A percentile compares a stretch with the other conserved stretches of the same genome.
phyloP scores from a whole-genome alignment of 495 filamentous ascomycete species.

The Lophium mytilinum region DNA sequence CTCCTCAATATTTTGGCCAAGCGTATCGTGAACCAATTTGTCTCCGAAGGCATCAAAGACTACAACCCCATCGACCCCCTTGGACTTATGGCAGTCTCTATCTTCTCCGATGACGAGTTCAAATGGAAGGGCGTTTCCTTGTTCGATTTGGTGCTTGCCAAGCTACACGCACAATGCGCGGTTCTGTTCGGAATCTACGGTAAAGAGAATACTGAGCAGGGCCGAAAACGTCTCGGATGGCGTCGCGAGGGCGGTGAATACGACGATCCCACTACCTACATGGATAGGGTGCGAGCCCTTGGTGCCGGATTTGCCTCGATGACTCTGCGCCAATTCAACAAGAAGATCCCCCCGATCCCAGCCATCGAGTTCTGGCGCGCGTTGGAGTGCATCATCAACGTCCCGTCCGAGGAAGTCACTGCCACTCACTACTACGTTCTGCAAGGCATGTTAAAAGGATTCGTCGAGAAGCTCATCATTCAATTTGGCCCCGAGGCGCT shows the following conservation, averaged over 20 bases:
- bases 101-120: conserved; percentile 62
- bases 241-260: conserved; percentile 47
- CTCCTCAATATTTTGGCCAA: conserved; percentile 79
- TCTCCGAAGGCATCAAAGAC: conserved; percentile 62
- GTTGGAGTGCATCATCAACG: conserved; percentile 63
- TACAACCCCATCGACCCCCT: conserved; percentile 70
- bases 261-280: conserved; percentile 58
- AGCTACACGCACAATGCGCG: conserved; percentile 72
- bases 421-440: conserved; percentile 74
- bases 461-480: conserved; percentile 59
- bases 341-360: conserved; percentile 67
- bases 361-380: conserved; percentile 72
- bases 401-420: conserved; percentile 55
- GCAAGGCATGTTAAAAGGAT: conserved; percentile 64
- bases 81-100: conserved; percentile 63
- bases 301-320: conserved; percentile 77
- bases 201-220: conserved; percentile 62
- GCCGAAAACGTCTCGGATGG: conserved; percentile 69
- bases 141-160: conserved; percentile 82
- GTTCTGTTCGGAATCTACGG: conserved; percentile 80
- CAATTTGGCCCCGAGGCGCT: conserved; percentile 69
- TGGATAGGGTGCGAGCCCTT: conserved; percentile 75
- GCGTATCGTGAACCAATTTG: conserved; percentile 62
- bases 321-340: conserved; percentile 69
- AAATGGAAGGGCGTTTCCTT: conserved; percentile 62